Base-by-base conservation (phyloP, 495 filamentous ascomycete species). In the Neurospora sp. region DNA sequence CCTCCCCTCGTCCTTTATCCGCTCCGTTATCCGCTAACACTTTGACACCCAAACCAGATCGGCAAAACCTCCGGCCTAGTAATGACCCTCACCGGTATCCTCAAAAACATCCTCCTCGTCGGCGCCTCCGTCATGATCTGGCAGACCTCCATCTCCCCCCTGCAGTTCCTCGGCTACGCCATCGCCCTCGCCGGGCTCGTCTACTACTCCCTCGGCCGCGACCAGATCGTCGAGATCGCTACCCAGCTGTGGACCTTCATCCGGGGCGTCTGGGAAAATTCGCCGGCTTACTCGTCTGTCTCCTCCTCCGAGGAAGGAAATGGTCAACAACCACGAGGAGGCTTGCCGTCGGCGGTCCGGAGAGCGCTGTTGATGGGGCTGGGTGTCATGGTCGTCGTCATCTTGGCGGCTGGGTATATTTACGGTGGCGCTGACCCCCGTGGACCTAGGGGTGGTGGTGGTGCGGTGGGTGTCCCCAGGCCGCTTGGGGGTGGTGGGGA, bases 51-150 rank as follows among this genome's bases (percentile, higher is more conserved):
- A n/a, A 27, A 27, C 8, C 74, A 93, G 91, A 93, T 94, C 76
- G 91, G 91, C 73, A 91, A 90, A 79, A 93, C 92, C 3, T 93
- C 92, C 5, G 90, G 89, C 71, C 86, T 93, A n/a, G 89, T 93
- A 66, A 89, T 93, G 80, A 91, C 91, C 9, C 90, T 94, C 23
- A 91, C 88, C 60, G 91, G 92, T 70, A 90, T 93, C 74, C 87
- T 93, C 71, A 93, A 93, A 78, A 92, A 93, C 79, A 92, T 93
- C 76, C 83, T 93, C 42, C 87, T 94, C 37, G 90, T 93, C 72
- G 77, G 87, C 39, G 84, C 85, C 31, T 90, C 89, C 18, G 88
- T 93, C 75, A 71, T 90, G 44, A 86, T 93, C 79, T 93, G 90
- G 88, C 82, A 85, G 71, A 91, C 91, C 31, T 82, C 83, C 23